Evolutionary conservation across 768 basidiomycete genomes (phyloP).

Genomic region (Neoboletus magnificus): DNA sequence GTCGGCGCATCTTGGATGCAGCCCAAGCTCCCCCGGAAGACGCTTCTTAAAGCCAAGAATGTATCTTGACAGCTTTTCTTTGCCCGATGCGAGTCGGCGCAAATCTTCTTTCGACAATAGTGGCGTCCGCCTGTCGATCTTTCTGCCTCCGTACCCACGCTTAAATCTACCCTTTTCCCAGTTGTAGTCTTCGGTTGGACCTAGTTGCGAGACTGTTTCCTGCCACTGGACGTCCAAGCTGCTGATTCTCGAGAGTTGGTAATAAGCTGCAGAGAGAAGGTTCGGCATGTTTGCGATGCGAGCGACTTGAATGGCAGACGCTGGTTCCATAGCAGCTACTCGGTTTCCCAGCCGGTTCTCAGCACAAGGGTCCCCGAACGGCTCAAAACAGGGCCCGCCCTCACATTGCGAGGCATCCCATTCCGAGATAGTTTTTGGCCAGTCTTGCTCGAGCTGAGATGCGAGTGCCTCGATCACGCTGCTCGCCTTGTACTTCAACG

Average conservation of each 20-base stretch:
- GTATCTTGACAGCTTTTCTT: neutral
- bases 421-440: slow-evolving; percentile 3
- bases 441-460: slow-evolving; percentile 7
- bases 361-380: neutral
- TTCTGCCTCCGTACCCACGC: neutral
- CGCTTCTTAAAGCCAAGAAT: neutral
- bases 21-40: neutral
- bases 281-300: slow-evolving; percentile 2
- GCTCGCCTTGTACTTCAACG: slow-evolving; percentile 1
- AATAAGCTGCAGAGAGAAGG: slow-evolving; percentile 1
- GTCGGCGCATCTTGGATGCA: neutral
- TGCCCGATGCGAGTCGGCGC: neutral
- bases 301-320: slow-evolving; percentile 2
- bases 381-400: neutral
- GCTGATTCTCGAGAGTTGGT: neutral
- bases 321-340: neutral
- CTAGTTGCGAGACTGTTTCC: neutral
- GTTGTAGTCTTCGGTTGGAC: neutral
- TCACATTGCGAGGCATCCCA: slow-evolving; percentile 3
- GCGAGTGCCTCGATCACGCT: slow-evolving; percentile 3
- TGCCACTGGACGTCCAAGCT: neutral
- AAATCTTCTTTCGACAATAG: slow-evolving; percentile 2
- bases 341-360: neutral
- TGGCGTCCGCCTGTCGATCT: neutral
- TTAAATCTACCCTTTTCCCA: neutral